Conservation (phyloP, 1,284 basidiomycete species). For the Meripilus lineatus region DNA sequence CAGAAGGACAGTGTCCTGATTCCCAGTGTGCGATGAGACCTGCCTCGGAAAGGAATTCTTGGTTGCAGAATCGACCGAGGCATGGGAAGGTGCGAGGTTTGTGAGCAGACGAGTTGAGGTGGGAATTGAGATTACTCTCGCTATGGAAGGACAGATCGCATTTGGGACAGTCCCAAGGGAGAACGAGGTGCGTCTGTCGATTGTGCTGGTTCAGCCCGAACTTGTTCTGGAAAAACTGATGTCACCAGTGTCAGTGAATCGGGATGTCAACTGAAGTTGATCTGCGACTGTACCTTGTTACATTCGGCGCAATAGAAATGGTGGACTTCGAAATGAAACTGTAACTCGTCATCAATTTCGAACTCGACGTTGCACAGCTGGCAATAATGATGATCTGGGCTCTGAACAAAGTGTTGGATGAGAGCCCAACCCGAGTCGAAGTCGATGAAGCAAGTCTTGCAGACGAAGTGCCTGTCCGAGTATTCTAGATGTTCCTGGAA, state of each 20-base stretch:
- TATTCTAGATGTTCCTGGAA: slow-evolving; percentile 23
- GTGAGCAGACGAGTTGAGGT: slow-evolving; percentile 21
- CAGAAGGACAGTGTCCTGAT: slow-evolving; percentile 25
- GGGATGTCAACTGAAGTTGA: too few species aligned
- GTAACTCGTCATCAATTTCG: slow-evolving; percentile 9
- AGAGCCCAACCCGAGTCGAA: slow-evolving; percentile 26
- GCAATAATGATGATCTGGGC: slow-evolving; percentile 37
- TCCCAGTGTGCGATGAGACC: slow-evolving; percentile 31
- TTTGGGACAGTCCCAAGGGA: slow-evolving; percentile 38
- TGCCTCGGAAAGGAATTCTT: slow-evolving; percentile 24
- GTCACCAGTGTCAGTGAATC: too few species aligned
- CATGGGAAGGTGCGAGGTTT: slow-evolving; percentile 15
- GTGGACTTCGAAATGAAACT: slow-evolving; percentile 13
- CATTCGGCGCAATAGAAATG: slow-evolving; percentile 43
- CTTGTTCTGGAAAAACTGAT: slow-evolving; percentile 31
- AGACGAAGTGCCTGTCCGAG: slow-evolving; percentile 25
- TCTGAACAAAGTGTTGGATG: slow-evolving; percentile 37
- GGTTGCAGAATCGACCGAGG: slow-evolving; percentile 18
- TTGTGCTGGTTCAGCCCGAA: slow-evolving; percentile 42
- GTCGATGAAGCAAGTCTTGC: slow-evolving; percentile 32
- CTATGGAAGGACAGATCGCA: slow-evolving; percentile 40
- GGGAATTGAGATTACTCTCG: slow-evolving; percentile 17
- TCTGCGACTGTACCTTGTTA: slow-evolving; percentile 16
- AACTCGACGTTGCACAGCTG: slow-evolving; percentile 35
- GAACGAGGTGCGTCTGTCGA: slow-evolving; percentile 34